Percentiles rank a stretch among this genome's conserved stretches.
Evolutionary conservation across 148 eudicot species (phyloP).

Genomic region (Fagopyrum tataricum): DNA sequence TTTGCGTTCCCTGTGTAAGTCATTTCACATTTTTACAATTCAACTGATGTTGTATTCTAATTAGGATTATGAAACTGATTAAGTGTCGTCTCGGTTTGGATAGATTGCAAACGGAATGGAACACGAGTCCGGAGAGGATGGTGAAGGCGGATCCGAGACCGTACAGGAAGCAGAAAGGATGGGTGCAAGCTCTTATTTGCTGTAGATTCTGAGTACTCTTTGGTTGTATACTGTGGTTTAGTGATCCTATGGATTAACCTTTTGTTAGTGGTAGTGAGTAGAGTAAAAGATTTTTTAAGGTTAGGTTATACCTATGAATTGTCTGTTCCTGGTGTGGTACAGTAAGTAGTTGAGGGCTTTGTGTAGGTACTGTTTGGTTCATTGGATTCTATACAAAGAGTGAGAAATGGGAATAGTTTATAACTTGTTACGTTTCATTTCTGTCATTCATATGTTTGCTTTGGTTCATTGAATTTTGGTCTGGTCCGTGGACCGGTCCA

Average conservation of each 20-base stretch:
- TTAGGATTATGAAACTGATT: neutral
- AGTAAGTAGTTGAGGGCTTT: slow-evolving; percentile 9
- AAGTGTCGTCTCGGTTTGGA: neutral
- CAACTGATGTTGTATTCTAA: too few relatives aligned
- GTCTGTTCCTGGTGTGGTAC: slow-evolving; percentile 5
- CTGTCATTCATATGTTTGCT: neutral
- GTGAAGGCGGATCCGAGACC: slow-evolving; percentile 64
- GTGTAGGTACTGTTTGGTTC: slow-evolving; percentile 3
- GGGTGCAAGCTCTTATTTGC: slow-evolving; percentile 70
- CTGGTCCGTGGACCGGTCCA: too few relatives aligned
- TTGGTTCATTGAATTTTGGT: neutral
- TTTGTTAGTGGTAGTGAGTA: neutral
- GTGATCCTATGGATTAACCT: neutral
- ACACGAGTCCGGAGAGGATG: slow-evolving; percentile 92
- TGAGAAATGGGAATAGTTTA: neutral
- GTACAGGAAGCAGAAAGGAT: slow-evolving; percentile 49
- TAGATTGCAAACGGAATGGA: slow-evolving; percentile 89
- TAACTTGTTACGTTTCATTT: neutral
- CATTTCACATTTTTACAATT: neutral
- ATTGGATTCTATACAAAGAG: slow-evolving; percentile 9
- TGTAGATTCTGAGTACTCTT: slow-evolving; percentile 57
- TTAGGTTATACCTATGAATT: slow-evolving; percentile 4
- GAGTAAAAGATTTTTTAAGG: neutral
- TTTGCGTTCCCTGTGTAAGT: slow-evolving; percentile 94
- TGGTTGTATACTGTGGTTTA: neutral